Conservation (phyloP, 768 basidiomycete species). For the Boletus rufocinnamomeus region DNA sequence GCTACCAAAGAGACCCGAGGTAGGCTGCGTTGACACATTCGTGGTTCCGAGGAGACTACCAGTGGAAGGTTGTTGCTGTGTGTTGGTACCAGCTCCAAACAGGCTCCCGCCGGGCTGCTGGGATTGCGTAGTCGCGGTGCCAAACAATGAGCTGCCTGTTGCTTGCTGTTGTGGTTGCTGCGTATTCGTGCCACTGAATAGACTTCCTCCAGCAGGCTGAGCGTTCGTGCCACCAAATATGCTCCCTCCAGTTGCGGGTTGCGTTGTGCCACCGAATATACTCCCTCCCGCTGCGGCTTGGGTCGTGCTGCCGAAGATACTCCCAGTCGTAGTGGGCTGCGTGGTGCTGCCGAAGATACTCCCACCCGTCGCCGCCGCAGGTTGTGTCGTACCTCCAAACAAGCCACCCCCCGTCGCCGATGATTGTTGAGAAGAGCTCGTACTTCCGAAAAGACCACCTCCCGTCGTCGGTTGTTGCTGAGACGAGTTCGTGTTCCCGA, state of each 20-base stretch:
- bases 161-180: conserved; percentile 21
- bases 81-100: conserved; percentile 14
- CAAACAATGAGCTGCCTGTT: conserved; percentile 24
- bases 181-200: conserved; percentile 26
- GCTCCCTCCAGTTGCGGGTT: conserved; percentile 22
- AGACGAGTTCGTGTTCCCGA: conserved; percentile 27
- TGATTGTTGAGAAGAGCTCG: conserved; percentile 17
- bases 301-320: conserved; percentile 13
- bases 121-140: conserved; percentile 21
- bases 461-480: conserved; percentile 29
- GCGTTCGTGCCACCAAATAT: conserved; percentile 25
- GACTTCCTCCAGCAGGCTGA: conserved; percentile 25
- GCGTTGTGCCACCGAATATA: conserved; percentile 23
- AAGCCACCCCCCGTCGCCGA: conserved; percentile 15
- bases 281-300: conserved; percentile 20
- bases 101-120: conserved; percentile 25
- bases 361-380: conserved; percentile 3
- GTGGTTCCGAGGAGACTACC: conserved; percentile 30
- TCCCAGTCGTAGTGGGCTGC: conserved; percentile 17
- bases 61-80: conserved; percentile 27
- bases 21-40: conserved; percentile 18
- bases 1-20: conserved; percentile 32
- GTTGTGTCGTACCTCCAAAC: conserved; percentile 23
- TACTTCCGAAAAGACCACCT: conserved; percentile 19
- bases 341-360: conserved; percentile 16